These are phyloP conservation scores for Rhodomyrtus tomentosa DNA, from an alignment of 345 rosid genomes.

Conservation along the genomic window DNA sequence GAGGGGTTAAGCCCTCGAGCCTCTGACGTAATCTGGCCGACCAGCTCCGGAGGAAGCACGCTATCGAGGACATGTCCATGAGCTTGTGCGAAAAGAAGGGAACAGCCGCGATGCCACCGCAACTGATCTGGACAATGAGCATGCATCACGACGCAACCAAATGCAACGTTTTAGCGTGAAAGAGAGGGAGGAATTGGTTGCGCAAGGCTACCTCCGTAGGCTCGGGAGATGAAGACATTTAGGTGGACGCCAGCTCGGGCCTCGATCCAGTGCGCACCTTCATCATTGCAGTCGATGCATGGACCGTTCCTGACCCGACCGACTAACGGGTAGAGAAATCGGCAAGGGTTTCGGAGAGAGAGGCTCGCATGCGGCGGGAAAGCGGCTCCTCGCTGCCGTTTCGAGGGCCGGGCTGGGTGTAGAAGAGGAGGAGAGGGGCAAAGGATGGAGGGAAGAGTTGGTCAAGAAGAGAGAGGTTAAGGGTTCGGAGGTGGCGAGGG, in stretches of 20 bases:
- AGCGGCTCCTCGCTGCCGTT: background rate
- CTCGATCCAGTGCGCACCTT: conserved; percentile 1
- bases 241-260: background rate
- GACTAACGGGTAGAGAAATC: conserved; percentile 6
- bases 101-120: background rate
- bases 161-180: background rate
- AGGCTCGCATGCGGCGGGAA: background rate
- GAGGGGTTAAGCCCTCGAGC: background rate
- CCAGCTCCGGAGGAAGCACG: background rate
- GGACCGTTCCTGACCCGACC: background rate
- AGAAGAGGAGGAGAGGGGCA: conserved; percentile 1
- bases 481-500: conserved; percentile 2
- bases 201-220: background rate
- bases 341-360: background rate
- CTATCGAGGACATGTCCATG: background rate
- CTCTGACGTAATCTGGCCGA: background rate
- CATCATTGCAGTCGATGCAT: conserved; percentile 6
- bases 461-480: conserved; percentile 21
- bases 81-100: background rate
- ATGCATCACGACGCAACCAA: background rate
- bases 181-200: background rate
- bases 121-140: background rate
- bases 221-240: background rate
- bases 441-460: conserved; percentile 16
- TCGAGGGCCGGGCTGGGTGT: background rate